phyloP scores from a whole-genome alignment of 352 stramenopile genomes.

The Phytophthora sp. region DNA sequence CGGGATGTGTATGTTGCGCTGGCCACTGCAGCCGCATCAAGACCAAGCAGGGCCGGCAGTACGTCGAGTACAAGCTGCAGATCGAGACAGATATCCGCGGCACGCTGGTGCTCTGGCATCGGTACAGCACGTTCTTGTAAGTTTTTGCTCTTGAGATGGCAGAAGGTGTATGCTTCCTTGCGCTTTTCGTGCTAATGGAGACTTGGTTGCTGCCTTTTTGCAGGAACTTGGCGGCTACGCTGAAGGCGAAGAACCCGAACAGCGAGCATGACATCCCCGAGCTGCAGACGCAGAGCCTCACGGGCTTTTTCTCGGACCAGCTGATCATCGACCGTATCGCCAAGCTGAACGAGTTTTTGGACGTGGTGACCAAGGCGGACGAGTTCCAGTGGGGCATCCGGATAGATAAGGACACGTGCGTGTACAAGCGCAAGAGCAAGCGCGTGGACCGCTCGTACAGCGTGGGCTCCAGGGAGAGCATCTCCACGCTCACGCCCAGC shows the following conservation, averaged over 20 bases:
- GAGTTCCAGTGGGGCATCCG: constrained; percentile 90
- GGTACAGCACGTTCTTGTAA: constrained; percentile 90
- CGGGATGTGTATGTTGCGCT: constrained; percentile 20
- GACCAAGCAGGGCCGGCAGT: constrained; percentile 85
- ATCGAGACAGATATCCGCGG: constrained; percentile 89
- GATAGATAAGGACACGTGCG: constrained; percentile 91
- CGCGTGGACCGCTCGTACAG: constrained; percentile 72
- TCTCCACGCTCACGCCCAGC: constrained; percentile 76
- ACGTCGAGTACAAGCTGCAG: constrained; percentile 89
- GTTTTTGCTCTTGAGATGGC: constrained; percentile 22
- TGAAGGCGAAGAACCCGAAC: constrained; percentile 82
- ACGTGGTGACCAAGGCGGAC: constrained; percentile 83
- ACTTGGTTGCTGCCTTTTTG: not conserved
- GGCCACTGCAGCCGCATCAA: constrained; percentile 73
- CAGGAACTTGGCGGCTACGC: constrained; percentile 78
- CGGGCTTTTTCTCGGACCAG: constrained; percentile 84
- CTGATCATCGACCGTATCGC: constrained; percentile 87
- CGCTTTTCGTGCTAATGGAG: not conserved
- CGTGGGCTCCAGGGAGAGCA: constrained; percentile 72
- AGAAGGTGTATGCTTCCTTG: constrained; percentile 12
- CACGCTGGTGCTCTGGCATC: constrained; percentile 88
- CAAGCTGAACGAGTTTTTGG: constrained; percentile 88
- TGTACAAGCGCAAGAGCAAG: constrained; percentile 91
- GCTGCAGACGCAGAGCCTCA: constrained; percentile 85
- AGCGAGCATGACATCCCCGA: constrained; percentile 79